A percentile compares a stretch with the other conserved stretches of the same genome.
phyloP scores from a whole-genome alignment of 331 rosid species.

The Dryas integrifolia region DNA sequence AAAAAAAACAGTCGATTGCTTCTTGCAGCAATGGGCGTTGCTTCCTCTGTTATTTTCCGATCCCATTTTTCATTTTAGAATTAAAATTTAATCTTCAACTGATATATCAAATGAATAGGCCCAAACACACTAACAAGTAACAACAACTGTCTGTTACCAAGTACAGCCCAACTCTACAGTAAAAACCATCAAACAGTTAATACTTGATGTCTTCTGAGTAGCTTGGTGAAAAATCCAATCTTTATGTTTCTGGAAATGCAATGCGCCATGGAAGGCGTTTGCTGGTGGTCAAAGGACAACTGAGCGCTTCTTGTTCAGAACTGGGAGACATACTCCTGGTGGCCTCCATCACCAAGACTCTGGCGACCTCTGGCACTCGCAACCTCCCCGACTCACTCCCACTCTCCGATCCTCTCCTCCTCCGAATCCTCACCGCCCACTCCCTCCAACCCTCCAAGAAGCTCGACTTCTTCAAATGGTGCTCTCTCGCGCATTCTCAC shows the following conservation, averaged over 20 bases:
- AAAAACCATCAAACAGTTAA: background rate
- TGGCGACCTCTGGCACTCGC: constrained; percentile 50
- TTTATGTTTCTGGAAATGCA: constrained; percentile 20
- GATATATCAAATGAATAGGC: background rate
- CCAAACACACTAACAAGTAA: background rate
- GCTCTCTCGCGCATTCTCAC: constrained; percentile 34
- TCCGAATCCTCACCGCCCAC: constrained; percentile 45
- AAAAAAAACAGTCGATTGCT: no score
- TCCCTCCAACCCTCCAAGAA: constrained; percentile 56
- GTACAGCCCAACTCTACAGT: background rate
- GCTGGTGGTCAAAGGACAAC: constrained; percentile 11
- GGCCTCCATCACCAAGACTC: constrained; percentile 53
- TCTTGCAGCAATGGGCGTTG: no score
- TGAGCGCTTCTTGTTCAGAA: constrained; percentile 14
- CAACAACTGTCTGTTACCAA: background rate
- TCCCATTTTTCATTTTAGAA: no score
- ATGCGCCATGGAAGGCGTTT: constrained; percentile 45
- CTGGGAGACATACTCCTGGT: constrained; percentile 49
- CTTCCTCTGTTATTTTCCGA: no score
- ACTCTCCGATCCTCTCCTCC: constrained; percentile 49
- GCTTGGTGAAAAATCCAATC: background rate
- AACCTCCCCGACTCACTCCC: constrained; percentile 45
- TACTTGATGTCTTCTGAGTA: background rate
- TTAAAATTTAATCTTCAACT: no score
- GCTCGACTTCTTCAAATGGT: constrained; percentile 62